A percentile compares a stretch with the other conserved stretches of the same genome.
These are phyloP conservation scores for Coffea canephora DNA, from an alignment of 257 asterid species.

Conservation along the genomic window DNA sequence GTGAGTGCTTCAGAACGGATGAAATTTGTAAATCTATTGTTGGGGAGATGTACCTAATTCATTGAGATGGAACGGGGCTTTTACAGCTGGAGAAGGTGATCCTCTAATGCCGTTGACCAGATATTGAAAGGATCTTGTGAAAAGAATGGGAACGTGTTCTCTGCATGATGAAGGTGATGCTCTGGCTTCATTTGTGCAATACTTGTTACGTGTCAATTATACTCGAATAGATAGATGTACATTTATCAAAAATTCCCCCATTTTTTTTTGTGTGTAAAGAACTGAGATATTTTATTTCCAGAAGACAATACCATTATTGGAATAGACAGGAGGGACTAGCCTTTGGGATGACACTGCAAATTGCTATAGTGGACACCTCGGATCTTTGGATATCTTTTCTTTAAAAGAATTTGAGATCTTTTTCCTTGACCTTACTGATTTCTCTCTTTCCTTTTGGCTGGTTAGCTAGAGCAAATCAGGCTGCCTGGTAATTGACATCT, in stretches of 20 bases:
- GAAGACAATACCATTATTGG: constrained; percentile 2
- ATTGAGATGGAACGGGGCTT: constrained; percentile 3
- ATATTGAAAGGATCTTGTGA: not conserved
- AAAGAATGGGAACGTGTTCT: not conserved
- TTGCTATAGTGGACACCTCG: not conserved
- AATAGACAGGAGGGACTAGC: not conserved
- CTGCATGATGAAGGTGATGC: constrained; percentile 12
- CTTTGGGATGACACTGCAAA: not conserved
- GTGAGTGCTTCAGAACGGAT: constrained; percentile 12
- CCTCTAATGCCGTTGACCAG: constrained; percentile 16
- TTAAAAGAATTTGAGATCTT: too few relatives aligned
- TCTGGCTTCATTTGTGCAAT: constrained; percentile 4
- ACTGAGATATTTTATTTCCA: not conserved
- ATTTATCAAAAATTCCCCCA: not conserved
- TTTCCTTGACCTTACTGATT: not conserved
- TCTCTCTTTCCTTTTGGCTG: not conserved
- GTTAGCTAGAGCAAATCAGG: not conserved
- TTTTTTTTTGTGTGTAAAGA: not conserved
- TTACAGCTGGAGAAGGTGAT: constrained; percentile 16
- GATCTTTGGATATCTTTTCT: not conserved
- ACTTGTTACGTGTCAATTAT: constrained; percentile 1
- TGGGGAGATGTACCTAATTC: constrained; percentile 4
- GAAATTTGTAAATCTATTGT: constrained; percentile 16
- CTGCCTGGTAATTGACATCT: not conserved
- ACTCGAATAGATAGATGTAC: constrained; percentile 15